Evolutionary conservation across 2,329 filamentous ascomycete genomes (phyloP).

Genomic region (Pyrenophora tritici-repentis): DNA sequence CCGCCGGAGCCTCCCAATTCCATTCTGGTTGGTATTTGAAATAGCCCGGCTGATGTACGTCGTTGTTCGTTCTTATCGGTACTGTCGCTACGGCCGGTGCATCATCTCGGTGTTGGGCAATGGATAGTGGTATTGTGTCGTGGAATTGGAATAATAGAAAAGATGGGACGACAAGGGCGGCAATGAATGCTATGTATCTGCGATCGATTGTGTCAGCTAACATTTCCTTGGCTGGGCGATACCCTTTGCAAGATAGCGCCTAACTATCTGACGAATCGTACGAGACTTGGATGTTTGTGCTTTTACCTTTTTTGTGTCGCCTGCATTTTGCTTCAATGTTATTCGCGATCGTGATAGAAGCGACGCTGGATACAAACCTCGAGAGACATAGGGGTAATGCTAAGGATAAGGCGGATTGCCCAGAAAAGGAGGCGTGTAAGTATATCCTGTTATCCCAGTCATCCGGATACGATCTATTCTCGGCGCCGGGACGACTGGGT

Average conservation of each 20-base stretch:
- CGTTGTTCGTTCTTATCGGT: slow-evolving; percentile 25
- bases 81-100: slow-evolving; percentile 21
- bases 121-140: slow-evolving; percentile 28
- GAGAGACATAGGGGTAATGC: no score
- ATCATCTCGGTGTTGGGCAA: slow-evolving; percentile 31
- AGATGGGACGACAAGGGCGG: slow-evolving; percentile 24
- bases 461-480: no score
- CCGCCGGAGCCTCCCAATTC: slow-evolving; percentile 36
- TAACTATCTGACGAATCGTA: no score
- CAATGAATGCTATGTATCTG: slow-evolving; percentile 30
- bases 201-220: slow-evolving; percentile 4
- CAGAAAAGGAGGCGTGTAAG: no score
- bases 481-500: no score
- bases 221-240: neutral
- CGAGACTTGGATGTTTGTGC: no score
- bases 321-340: slow-evolving; percentile 9
- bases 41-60: slow-evolving; percentile 34
- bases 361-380: no score
- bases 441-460: no score
- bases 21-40: slow-evolving; percentile 42
- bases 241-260: neutral
- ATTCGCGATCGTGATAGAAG: no score
- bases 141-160: slow-evolving; percentile 33
- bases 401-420: no score
- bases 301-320: slow-evolving; percentile 2